Percentiles rank a stretch among this genome's conserved stretches.
These are phyloP conservation scores for Puccinia sorghi DNA, from an alignment of 1,284 basidiomycete species.

Conservation along the genomic window DNA sequence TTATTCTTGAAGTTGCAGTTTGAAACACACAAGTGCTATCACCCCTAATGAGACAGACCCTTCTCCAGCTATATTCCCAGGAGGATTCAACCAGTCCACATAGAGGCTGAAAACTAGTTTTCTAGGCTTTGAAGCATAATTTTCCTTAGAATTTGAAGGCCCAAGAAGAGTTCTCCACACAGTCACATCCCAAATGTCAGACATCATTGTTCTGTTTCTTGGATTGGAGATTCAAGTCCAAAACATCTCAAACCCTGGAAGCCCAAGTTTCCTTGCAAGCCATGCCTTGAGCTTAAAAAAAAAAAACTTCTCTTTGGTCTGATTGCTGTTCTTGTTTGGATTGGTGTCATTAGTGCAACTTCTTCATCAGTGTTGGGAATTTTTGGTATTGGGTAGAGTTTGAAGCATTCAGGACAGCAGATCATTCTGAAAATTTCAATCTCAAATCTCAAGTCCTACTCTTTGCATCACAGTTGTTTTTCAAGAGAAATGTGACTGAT, in stretches of 20 bases:
- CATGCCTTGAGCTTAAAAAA: neutral
- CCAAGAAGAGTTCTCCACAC: slow-evolving; percentile 1
- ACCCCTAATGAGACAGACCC: neutral
- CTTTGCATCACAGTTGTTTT: neutral
- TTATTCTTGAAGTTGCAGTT: neutral
- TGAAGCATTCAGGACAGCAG: slow-evolving; percentile 17
- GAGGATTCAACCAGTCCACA: slow-evolving; percentile 11
- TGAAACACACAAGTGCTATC: neutral
- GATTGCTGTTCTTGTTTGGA: neutral
- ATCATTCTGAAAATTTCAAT: neutral
- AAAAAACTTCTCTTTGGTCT: neutral
- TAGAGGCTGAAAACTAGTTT: slow-evolving; percentile 22
- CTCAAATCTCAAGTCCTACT: neutral
- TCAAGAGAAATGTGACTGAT: slow-evolving; percentile 7
- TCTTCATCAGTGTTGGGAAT: too few species aligned
- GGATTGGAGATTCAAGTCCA: neutral
- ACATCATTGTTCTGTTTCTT: neutral
- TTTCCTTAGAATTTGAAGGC: neutral
- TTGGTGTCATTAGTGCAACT: neutral
- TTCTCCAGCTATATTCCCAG: slow-evolving; percentile 3
- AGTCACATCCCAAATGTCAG: slow-evolving; percentile 17
- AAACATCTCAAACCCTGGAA: neutral
- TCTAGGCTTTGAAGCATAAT: neutral
- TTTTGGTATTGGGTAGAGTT: neutral
- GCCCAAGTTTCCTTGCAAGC: neutral